Evolutionary conservation across 495 filamentous ascomycete genomes (phyloP).

Genomic region (Chaetomium cochliodes): DNA sequence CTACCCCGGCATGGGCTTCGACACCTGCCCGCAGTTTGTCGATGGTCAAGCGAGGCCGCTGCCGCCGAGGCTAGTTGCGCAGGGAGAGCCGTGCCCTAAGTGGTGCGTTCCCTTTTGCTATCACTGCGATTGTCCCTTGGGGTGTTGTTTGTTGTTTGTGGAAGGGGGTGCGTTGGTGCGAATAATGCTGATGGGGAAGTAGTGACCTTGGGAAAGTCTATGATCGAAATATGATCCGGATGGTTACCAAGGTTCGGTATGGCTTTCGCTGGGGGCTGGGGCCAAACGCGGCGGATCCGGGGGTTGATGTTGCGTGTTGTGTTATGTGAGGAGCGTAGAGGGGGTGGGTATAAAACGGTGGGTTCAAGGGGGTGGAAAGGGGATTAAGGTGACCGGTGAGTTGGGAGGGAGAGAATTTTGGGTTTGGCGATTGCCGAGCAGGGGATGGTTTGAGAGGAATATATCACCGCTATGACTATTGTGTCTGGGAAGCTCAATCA

Average conservation of each 20-base stretch:
- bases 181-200: not conserved
- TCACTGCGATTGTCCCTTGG: not conserved
- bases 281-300: slow-evolving; percentile 37
- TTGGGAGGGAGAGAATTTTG: no score
- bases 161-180: not conserved
- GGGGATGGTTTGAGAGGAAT: no score
- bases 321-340: slow-evolving; percentile 36
- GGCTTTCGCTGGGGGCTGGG: slow-evolving; percentile 42
- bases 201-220: slow-evolving; percentile 34
- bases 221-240: slow-evolving; percentile 39
- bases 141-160: not conserved
- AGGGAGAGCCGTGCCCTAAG: slow-evolving; percentile 29
- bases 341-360: no score
- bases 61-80: slow-evolving; percentile 23
- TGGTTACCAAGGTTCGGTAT: slow-evolving; percentile 32
- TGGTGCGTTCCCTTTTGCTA: slow-evolving; percentile 21
- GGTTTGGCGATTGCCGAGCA: not conserved
- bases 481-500: no score
- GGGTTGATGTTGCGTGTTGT: slow-evolving; percentile 37
- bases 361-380: not conserved
- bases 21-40: slow-evolving; percentile 35
- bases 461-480: no score
- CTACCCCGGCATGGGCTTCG: slow-evolving; percentile 39
- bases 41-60: slow-evolving; percentile 27
- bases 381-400: not conserved